Evolutionary conservation across 1,139 yeast species (phyloP), one percentile per base, ranked within the genome.

Genomic region (Lodderomyces beijingensis): DNA sequence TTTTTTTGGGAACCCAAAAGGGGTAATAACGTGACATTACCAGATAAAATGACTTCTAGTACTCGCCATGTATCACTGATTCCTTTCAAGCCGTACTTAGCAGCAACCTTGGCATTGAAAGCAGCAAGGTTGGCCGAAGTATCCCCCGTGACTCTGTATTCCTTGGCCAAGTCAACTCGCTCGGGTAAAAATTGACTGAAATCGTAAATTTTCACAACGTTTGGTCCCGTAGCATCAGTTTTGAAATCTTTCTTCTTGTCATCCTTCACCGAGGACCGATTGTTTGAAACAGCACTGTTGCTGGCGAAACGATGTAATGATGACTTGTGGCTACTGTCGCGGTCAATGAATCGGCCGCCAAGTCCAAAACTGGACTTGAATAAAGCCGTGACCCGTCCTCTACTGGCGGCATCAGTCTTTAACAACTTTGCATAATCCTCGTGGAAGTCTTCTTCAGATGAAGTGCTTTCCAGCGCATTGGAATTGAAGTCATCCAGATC

Each of bases 11-110:
- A 10, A 19, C 10, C 9, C 21, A 19, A 19, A 19, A 7, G 21
- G 10, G 21, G 10, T 19, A 19, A 19, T 7, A 19, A 19, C 16
- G 8, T 27, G 21, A 19, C 21, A 22, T 23, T 17, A 22, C 32
- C 25, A 13, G 57, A 64, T 21, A 69, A 42, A 1, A 75, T 49
- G 51, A 71, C 59, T 27, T 70, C 75, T 16, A 82, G 49, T n/a
- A 88, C 59, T 37, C 65, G 71, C 97, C 97, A 89, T 25, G 86
- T 80, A 41, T 82, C 80, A 11, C 85, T 78, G 4, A 85, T 66
- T 20, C 79, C 88, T 3, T 56, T 56, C 30, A 73, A 69, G 0
- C 84, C 89, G 54, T 74, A 66, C 37, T 71, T 73, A 18, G 63
- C 64, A 1, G 96, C 95, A 1, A 88, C 80, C n/a, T 61, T 59